A percentile compares a stretch with the other conserved stretches of the same genome.
These are phyloP conservation scores for Musa troglodytarum DNA, from an alignment of 176 grass and related monocot genomes.

Conservation along the genomic window DNA sequence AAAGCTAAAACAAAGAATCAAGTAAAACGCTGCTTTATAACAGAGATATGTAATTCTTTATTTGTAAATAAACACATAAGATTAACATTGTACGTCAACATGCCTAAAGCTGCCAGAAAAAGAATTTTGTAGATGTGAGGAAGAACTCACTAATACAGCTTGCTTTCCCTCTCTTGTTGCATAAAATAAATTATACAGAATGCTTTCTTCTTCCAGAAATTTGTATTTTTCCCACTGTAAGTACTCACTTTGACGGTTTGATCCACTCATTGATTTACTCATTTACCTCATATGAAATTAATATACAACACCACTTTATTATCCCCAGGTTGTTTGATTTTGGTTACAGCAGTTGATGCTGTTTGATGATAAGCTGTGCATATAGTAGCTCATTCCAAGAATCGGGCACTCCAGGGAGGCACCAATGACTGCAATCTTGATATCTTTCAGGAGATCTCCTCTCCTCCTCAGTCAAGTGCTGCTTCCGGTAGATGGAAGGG, in stretches of 20 bases:
- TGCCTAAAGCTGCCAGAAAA: not conserved
- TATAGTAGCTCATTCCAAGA: conserved; percentile 84
- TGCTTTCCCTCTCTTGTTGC: not conserved
- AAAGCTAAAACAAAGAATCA: not conserved
- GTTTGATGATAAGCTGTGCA: conserved; percentile 54
- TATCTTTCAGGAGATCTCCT: conserved; percentile 47
- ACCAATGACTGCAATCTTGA: conserved; percentile 90
- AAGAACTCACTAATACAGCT: not conserved
- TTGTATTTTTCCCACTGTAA: not conserved
- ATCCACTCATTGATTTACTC: not conserved
- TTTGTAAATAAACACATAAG: not conserved
- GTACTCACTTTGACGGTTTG: not conserved
- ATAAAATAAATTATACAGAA: not conserved
- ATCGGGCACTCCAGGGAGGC: conserved; percentile 72
- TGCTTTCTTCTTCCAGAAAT: not conserved
- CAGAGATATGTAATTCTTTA: not conserved
- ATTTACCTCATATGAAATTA: not conserved
- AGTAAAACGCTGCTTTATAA: not conserved
- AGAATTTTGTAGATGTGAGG: not conserved
- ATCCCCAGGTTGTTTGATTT: not conserved
- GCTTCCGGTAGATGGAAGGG: conserved; percentile 70
- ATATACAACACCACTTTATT: conserved; percentile 2
- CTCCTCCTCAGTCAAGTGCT: conserved; percentile 49
- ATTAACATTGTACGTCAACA: not conserved
- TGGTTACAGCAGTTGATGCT: conserved; percentile 29